Evolutionary conservation across 2,329 filamentous ascomycete species (phyloP).

Genomic region (Thelonectria olida): DNA sequence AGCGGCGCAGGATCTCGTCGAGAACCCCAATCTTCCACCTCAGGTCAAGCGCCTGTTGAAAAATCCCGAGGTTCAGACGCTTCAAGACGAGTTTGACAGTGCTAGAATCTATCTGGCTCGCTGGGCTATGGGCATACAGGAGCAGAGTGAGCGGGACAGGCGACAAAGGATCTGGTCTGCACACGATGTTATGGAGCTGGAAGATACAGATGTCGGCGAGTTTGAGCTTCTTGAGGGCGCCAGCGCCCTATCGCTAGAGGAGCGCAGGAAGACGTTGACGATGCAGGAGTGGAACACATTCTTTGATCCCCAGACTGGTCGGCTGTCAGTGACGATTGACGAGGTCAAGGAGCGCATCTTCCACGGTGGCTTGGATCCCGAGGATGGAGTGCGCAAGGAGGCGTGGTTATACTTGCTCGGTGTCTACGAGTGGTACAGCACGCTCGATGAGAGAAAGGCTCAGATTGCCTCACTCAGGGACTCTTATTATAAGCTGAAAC

Average conservation of each 20-base stretch:
- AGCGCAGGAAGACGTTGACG: constrained; percentile 80
- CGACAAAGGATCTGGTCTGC: constrained; percentile 93
- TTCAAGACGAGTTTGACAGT: constrained; percentile 98
- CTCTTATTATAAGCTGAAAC: constrained; percentile 93
- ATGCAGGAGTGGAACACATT: constrained; percentile 90
- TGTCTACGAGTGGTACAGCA: constrained; percentile 93
- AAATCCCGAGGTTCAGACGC: constrained; percentile 92
- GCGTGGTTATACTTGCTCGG: constrained; percentile 95
- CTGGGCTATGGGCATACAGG: constrained; percentile 98
- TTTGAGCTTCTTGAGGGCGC: constrained; percentile 93
- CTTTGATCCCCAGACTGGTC: constrained; percentile 80
- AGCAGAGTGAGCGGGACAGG: constrained; percentile 90
- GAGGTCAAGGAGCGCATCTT: constrained; percentile 98
- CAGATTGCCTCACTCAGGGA: constrained; percentile 87
- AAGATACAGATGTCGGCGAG: constrained; percentile 93
- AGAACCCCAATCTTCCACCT: constrained; percentile 90
- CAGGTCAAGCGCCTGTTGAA: constrained; percentile 85
- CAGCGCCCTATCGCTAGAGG: constrained; percentile 76
- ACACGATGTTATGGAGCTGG: constrained; percentile 89
- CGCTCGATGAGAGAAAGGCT: constrained; percentile 82
- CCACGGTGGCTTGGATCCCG: constrained; percentile 87
- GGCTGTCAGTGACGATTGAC: constrained; percentile 81
- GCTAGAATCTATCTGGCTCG: constrained; percentile 92
- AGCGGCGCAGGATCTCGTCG: constrained; percentile 89
- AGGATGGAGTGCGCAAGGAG: constrained; percentile 94